phyloP scores from a whole-genome alignment of 257 asterid genomes.

The Coffea canephora region DNA sequence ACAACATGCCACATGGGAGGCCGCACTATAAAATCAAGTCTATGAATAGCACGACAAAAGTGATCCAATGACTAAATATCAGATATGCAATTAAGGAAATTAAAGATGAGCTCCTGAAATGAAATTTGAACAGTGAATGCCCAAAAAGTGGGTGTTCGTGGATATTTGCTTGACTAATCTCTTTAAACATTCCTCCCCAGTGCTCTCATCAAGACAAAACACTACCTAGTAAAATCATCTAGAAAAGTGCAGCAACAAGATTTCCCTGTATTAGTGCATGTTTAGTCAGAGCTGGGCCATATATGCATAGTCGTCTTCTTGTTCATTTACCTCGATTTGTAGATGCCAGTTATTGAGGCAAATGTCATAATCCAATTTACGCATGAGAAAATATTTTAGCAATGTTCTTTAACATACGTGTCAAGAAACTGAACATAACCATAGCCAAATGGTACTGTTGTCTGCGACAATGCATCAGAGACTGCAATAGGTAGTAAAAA shows the following conservation, averaged over 20 bases:
- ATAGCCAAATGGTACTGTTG: slow-evolving; percentile 80
- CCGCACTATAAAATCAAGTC: neutral
- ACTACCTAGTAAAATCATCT: neutral
- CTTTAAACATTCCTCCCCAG: neutral
- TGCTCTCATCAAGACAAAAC: neutral
- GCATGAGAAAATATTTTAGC: neutral
- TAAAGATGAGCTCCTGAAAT: neutral
- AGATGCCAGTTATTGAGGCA: neutral
- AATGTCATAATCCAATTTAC: neutral
- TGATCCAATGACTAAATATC: neutral
- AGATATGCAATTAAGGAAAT: neutral
- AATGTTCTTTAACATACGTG: slow-evolving; percentile 49
- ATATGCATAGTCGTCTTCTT: neutral
- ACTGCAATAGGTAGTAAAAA: slow-evolving; percentile 69
- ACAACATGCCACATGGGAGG: neutral
- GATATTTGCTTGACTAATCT: neutral
- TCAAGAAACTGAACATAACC: slow-evolving; percentile 80
- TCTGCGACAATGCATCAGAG: slow-evolving; percentile 67
- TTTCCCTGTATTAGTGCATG: neutral
- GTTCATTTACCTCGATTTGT: neutral
- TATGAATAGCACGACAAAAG: neutral
- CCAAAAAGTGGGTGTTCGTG: no score
- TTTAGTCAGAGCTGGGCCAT: neutral
- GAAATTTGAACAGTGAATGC: neutral
- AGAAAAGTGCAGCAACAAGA: neutral